phyloP scores from a whole-genome alignment of 2,329 filamentous ascomycete species.

The Hymenoscyphus fructigenus region DNA sequence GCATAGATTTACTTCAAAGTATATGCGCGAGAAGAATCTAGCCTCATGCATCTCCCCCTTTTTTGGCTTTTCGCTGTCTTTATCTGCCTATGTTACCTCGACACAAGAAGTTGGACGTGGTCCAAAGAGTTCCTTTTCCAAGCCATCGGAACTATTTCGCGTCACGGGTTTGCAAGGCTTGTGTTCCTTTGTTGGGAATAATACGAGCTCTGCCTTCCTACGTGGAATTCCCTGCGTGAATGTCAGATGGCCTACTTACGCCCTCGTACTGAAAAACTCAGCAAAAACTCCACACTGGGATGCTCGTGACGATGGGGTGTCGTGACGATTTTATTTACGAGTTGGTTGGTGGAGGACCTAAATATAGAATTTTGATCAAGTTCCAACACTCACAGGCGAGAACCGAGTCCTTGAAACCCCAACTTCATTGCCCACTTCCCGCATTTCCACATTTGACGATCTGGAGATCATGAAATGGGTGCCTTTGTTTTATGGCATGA shows the following conservation, averaged over 20 bases:
- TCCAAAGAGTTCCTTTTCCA: constrained; percentile 1
- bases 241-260: no score
- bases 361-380: neutral
- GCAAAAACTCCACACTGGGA: neutral
- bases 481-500: neutral
- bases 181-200: neutral
- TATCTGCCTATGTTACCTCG: neutral
- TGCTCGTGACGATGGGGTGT: neutral
- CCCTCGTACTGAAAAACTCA: neutral
- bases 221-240: neutral
- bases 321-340: neutral
- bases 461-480: neutral
- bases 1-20: neutral
- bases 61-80: neutral
- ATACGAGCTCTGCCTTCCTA: neutral
- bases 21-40: neutral
- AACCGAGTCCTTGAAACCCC: neutral
- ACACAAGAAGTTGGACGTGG: neutral
- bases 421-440: neutral
- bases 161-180: neutral
- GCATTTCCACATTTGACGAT: neutral
- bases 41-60: neutral
- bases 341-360: neutral
- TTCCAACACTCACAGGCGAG: neutral
- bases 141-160: neutral